Base-by-base conservation (phyloP, 139 green algal species). In the Eudorina sp. region DNA sequence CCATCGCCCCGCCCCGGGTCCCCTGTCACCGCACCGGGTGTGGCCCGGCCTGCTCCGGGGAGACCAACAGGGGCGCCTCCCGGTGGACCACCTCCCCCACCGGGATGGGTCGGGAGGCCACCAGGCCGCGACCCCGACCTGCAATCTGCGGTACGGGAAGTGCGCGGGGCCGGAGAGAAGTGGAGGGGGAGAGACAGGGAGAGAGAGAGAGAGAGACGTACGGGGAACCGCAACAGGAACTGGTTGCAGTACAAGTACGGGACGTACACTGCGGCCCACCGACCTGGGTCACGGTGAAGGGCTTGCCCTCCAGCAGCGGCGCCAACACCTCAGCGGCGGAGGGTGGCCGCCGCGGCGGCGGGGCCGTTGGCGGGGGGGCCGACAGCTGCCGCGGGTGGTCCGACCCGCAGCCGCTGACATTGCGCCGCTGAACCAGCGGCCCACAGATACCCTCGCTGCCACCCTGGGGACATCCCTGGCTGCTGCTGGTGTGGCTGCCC, bases 261-360 rank as follows among this genome's bases (percentile, higher is more conserved):
- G n/a, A n/a, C n/a, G n/a, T n/a, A n/a, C n/a, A n/a, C n/a, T n/a
- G 43, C n/a, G 27, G 73, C 5, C 34, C 60, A 23, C 62, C 0
- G 9, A 77, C 80, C 80, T 86, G 43, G 3, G 43, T 62, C 43
- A 86, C 62, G 9, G 16, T 27, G 80, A 86, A 86, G 0, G 80
- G 80, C 60, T 55, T 55, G 14, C 58, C 80, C 41, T 66, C n/a
- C 41, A 86, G 80, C 43, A 76, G 40, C 2, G 80, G 80, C 3
- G 43, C 60, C 43, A 86, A 29, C 60, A 86, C 29, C 60, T 36
- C 77, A 8, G 77, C 53, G 1, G 77, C 77, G 19, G 76, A 53
- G n/a, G 46, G 27, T 27, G 0, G 73, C n/a, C 9, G 70, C 6
- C 41, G 70, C 16, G 31, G 3, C 38, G 34, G 21, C 34, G 69